Percentiles rank a stretch among this genome's conserved stretches.
Evolutionary conservation across 1,284 basidiomycete genomes (phyloP).

Genomic region (Cryptococcus deneoformans): DNA sequence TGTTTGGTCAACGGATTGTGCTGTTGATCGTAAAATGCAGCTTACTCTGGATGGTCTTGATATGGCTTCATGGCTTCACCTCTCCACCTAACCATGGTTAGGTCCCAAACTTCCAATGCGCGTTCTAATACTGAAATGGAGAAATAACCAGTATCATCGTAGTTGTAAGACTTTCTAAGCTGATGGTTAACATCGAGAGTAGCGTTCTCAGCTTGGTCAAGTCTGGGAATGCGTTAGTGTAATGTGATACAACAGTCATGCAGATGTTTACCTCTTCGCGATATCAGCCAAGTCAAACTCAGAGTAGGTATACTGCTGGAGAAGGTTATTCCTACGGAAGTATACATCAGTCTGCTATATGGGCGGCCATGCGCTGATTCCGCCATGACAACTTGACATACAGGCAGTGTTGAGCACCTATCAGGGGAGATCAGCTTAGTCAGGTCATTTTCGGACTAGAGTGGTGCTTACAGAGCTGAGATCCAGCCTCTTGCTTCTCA

Average conservation of each 20-base stretch:
- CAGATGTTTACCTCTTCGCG: constrained; percentile 54
- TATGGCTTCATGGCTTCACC: constrained; percentile 74
- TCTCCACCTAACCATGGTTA: constrained; percentile 79
- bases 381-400: constrained; percentile 13
- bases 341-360: neutral
- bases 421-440: neutral
- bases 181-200: constrained; percentile 32
- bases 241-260: neutral
- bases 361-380: neutral
- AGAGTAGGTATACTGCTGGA: constrained; percentile 58
- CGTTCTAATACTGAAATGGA: constrained; percentile 53
- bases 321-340: constrained; percentile 48
- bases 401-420: constrained; percentile 52
- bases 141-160: constrained; percentile 93
- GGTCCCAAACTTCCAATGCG: constrained; percentile 76
- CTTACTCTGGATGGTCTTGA: constrained; percentile 75
- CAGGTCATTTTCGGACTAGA: neutral
- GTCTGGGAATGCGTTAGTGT: constrained; percentile 24
- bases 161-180: constrained; percentile 63
- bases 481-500: constrained; percentile 49
- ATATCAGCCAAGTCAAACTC: constrained; percentile 82
- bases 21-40: neutral
- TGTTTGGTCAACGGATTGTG: neutral
- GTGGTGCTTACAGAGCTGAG: constrained; percentile 42
- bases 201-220: constrained; percentile 52